Evolutionary conservation across 1,139 yeast species (phyloP), one percentile per base, ranked within the genome.

Genomic region (Pichia sp.): DNA sequence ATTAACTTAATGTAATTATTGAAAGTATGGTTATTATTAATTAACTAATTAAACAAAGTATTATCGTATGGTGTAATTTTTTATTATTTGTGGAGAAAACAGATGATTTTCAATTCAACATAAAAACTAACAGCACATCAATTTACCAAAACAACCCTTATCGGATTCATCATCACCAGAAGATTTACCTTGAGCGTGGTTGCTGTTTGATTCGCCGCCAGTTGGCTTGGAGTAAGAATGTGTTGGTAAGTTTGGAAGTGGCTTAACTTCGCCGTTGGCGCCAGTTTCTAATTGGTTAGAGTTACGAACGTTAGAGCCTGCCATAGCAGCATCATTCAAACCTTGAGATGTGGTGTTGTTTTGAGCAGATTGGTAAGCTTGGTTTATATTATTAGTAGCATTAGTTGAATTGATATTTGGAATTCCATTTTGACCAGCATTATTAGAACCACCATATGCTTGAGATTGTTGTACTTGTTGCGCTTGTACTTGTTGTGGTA

Each of bases 181-280:
- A 5, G 36, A 4, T 20, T 38, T 38, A 19, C 30, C 47, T 39
- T 54, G 51, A 27, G 54, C 53, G 17, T 52, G 52, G 20, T 43
- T 37, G 12, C 44, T 34, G 40, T 48, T 52, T 20, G 40, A 45
- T 17, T 58, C 56, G 32, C 52, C 58, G 24, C 42, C 50, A 12
- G 60, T 42, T 58, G 59, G 45, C 42, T 40, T 46, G 33, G 47
- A 14, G 43, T 46, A 46, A 32, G 34, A 24, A 24, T 45, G 47
- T 8, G 57, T 56, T 32, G 66, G 67, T 45, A 62, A 50, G 44
- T 60, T 62, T 44, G 67, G 67, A 34, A 62, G 47, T 31, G 67
- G 67, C 51, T 65, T 59, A 34, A 57, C 56, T 24, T 57, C 59
- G n/a, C 40, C 50, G 4, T 19, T 44, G 15, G 5, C 19, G 21